Conservation (phyloP, 2,329 filamentous ascomycete genomes). For the Phyllosticta citribraziliensis region DNA sequence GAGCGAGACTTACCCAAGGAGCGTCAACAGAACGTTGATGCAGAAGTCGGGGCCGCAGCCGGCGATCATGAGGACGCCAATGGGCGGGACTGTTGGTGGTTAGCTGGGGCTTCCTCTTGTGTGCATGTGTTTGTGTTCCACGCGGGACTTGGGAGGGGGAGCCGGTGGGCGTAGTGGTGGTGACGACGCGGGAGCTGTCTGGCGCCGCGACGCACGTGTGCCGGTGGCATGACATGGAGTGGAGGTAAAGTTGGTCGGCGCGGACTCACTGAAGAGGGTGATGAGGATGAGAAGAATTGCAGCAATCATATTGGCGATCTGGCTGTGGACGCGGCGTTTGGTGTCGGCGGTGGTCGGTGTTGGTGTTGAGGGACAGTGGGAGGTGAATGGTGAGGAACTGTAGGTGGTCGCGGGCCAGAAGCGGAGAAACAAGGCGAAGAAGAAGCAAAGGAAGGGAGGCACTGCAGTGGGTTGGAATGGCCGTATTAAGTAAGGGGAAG, state of each 20-base stretch:
- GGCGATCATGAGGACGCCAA: conserved; percentile 39
- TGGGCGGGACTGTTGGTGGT: conserved; percentile 32
- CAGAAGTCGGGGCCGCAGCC: conserved; percentile 40
- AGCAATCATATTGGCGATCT: conserved; percentile 20
- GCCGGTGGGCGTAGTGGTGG: background rate
- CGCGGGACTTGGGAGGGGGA: background rate
- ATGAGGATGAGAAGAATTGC: conserved; percentile 35
- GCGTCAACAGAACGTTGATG: conserved; percentile 39
- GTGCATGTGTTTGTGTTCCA: background rate
- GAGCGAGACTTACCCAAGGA: conserved; percentile 27
- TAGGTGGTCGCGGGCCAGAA: background rate
- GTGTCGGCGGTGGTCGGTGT: background rate
- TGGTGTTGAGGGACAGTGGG: background rate
- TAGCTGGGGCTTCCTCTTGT: background rate
- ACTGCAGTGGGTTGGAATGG: background rate
- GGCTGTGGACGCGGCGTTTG: background rate
- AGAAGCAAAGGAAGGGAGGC: background rate
- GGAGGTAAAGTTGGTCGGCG: background rate
- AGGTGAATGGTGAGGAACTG: background rate
- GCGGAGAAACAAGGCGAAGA: background rate
- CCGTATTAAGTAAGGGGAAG: background rate
- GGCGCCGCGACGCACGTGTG: background rate
- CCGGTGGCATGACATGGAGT: background rate
- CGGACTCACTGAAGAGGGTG: conserved; percentile 34
- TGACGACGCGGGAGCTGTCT: background rate